Evolutionary conservation across 164 flowering plant species (phyloP), one percentile per base, ranked within the genome.

Genomic region (Magnolia sinica): DNA sequence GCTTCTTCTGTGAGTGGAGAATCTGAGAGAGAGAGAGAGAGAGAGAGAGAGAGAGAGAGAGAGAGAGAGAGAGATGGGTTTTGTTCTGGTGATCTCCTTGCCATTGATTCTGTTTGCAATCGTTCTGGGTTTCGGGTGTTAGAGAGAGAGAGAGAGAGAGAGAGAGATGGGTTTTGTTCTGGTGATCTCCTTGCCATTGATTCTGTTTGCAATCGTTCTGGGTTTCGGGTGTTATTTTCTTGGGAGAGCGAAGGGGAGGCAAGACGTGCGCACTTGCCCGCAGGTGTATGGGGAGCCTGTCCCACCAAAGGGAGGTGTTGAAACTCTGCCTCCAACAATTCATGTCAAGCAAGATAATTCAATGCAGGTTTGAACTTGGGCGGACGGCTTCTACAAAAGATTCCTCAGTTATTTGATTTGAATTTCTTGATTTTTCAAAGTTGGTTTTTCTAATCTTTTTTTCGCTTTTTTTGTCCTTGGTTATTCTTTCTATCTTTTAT

Each of bases 161-260:
- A 37, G 45, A 37, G 63, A 78, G 27, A 91, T 91, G 95, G 95
- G 91, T 23, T 79, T 91, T 87, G 91, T 85, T 23, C 80, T 89
- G 77, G 92, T 91, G 79, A 80, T 91, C 24, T 91, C 92, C 20
- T 83, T 91, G 67, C 93, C 95, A 8, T 27, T 91, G 70, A 88
- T 91, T 50, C 72, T 89, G 0, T 83, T 91, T 77, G 71, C 86
- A 64, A 4, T 91, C 8, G 8, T 88, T 10, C 85, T 91, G 29
- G 90, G 92, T 18, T 85, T 91, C 27, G 95, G 95, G 10, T 91
- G 95, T 77, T 89, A 87, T 76, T 86, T 87, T 78, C 71, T 86
- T 4, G 95, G 93, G 20, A 86, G 89, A 79, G 80, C 85, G 14
- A 84, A 70, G 74, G 92, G 95, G n/a, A 82, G 91, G 70, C 75